Evolutionary conservation across 2,329 filamentous ascomycete genomes (phyloP).

Genomic region (Penicillium janthinellum): DNA sequence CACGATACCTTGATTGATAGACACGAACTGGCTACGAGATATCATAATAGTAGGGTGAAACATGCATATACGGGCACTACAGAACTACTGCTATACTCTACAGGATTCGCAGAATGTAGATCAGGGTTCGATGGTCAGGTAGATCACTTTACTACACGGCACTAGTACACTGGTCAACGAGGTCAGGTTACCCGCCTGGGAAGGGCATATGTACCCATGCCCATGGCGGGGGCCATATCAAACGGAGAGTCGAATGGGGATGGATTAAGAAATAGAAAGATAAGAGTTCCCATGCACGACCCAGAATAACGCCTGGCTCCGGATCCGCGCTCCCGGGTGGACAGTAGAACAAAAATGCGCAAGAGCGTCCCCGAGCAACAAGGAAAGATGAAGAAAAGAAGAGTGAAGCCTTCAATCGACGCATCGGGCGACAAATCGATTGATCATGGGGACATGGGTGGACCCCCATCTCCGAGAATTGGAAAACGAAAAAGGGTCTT

Average conservation of each 20-base stretch:
- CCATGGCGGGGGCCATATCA: not conserved
- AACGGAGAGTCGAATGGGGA: conserved; percentile 6
- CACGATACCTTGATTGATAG: not conserved
- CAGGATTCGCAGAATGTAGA: too few relatives aligned
- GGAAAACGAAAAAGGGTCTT: not conserved
- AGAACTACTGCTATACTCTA: not conserved
- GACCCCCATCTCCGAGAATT: not conserved
- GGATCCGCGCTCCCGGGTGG: conserved; percentile 25
- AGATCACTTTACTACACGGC: not conserved
- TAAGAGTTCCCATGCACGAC: conserved; percentile 11
- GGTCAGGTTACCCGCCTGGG: not conserved
- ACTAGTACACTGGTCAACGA: not conserved
- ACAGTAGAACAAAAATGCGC: conserved; percentile 14
- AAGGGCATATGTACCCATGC: not conserved
- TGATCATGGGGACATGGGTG: not conserved
- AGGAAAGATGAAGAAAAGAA: not conserved
- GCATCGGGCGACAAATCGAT: not conserved
- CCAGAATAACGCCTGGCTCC: not conserved
- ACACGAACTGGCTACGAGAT: not conserved
- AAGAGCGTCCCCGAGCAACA: conserved; percentile 4
- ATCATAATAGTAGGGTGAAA: not conserved
- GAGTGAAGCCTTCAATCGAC: not conserved
- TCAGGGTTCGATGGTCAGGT: not conserved
- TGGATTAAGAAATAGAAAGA: conserved; percentile 13
- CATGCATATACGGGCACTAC: not conserved